Percentiles rank a stretch among this genome's conserved stretches.
These are phyloP conservation scores for Globisporangium nagaii DNA, from an alignment of 352 stramenopile species.

Conservation along the genomic window DNA sequence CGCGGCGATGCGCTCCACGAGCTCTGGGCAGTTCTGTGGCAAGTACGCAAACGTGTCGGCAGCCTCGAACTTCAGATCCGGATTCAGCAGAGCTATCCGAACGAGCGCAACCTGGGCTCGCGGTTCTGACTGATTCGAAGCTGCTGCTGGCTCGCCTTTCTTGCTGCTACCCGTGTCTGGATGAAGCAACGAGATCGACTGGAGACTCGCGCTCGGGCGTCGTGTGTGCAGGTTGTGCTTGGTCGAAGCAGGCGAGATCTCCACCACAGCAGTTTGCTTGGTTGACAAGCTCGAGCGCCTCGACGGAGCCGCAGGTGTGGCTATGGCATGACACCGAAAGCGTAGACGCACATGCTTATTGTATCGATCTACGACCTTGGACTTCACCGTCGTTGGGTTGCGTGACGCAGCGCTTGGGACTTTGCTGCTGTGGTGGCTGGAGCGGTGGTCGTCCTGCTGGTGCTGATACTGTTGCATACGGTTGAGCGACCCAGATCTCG, in stretches of 20 bases:
- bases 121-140: background rate
- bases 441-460: background rate
- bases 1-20: constrained; percentile 68
- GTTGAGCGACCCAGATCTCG: background rate
- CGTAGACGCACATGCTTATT: constrained; percentile 13
- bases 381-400: background rate
- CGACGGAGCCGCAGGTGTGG: background rate
- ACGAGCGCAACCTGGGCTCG: constrained; percentile 26
- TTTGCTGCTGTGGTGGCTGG: background rate
- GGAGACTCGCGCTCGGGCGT: constrained; percentile 6
- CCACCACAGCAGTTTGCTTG: background rate
- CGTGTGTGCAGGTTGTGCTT: constrained; percentile 2
- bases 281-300: background rate
- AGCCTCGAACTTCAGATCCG: constrained; percentile 62
- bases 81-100: constrained; percentile 44
- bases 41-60: constrained; percentile 86
- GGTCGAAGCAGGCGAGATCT: background rate
- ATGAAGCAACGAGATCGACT: constrained; percentile 7
- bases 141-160: background rate
- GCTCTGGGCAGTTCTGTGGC: constrained; percentile 49
- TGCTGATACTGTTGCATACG: background rate
- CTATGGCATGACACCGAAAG: constrained; percentile 14
- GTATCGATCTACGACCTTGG: constrained; percentile 14
- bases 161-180: background rate
- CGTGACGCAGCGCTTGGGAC: background rate